Percentiles rank a stretch among this genome's conserved stretches.
Conservation (phyloP, 176 grass and related monocot species). For the Oropetium thomaeum region DNA sequence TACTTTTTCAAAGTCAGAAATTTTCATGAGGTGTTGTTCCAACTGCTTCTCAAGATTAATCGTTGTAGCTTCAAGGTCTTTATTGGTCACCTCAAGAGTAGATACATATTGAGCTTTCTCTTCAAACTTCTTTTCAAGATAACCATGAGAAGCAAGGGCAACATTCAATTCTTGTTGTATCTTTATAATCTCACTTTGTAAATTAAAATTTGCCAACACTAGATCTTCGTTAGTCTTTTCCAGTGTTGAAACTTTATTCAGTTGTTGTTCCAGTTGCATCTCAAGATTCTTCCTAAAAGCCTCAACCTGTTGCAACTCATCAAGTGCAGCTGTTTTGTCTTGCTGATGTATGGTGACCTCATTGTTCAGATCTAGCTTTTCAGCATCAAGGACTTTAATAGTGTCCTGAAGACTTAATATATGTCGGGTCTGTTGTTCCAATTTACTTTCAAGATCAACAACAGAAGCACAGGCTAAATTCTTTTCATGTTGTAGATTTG, state of each 20-base stretch:
- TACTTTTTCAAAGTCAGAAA: too few species aligned
- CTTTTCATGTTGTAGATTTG: constrained; percentile 25
- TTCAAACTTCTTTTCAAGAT: too few species aligned
- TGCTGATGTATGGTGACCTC: constrained; percentile 13
- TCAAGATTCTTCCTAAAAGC: constrained; percentile 48
- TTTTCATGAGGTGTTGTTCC: too few species aligned
- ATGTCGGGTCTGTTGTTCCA: constrained; percentile 45
- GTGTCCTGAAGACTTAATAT: constrained; percentile 42
- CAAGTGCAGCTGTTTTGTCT: constrained; percentile 3
- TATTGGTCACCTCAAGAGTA: too few species aligned
- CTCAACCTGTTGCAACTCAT: constrained; percentile 26
- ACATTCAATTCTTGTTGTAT: constrained; percentile 25
- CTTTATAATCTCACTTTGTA: constrained; percentile 29
- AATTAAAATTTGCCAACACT: constrained; percentile 18
- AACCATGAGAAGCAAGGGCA: too few species aligned
- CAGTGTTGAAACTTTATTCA: constrained; percentile 27
- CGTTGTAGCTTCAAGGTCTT: too few species aligned
- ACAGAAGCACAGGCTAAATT: constrained; percentile 19
- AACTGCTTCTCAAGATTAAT: too few species aligned
- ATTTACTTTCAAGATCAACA: constrained; percentile 37
- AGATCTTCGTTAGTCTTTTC: constrained; percentile 21
- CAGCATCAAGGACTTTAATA: constrained; percentile 37
- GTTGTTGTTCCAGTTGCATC: constrained; percentile 35
- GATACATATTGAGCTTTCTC: too few species aligned
- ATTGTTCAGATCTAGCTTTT: constrained; percentile 24